These are phyloP conservation scores for Schoenoplectus triqueter DNA, from an alignment of 202 grass and related monocot species.

Conservation along the genomic window DNA sequence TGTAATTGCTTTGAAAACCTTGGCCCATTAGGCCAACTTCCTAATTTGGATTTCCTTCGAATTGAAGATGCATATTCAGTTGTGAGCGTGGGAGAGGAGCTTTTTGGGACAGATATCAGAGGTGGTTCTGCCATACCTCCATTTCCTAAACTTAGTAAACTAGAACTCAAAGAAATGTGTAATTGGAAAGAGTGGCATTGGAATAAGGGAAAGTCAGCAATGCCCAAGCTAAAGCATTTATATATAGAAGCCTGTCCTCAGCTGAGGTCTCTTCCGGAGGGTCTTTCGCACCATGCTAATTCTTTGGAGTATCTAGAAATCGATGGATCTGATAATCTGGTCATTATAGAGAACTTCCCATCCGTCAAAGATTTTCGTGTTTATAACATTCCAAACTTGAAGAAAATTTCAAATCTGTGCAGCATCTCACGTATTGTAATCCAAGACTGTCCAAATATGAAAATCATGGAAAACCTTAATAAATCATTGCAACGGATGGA, in stretches of 20 bases:
- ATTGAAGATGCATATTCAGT: too few relatives aligned
- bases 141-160: conserved; percentile 36
- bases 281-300: conserved; percentile 38
- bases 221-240: conserved; percentile 34
- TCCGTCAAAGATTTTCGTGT: background rate
- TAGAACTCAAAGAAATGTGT: conserved; percentile 16
- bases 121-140: background rate
- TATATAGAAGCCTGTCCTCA: conserved; percentile 30
- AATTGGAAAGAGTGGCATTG: conserved; percentile 45
- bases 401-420: conserved; percentile 34
- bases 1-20: conserved; percentile 31
- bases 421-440: conserved; percentile 16
- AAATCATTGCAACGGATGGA: background rate
- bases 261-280: background rate
- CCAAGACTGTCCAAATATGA: conserved; percentile 23
- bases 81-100: background rate
- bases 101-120: background rate
- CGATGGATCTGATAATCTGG: background rate
- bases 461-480: conserved; percentile 4
- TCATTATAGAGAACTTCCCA: too few relatives aligned
- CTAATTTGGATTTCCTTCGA: conserved; percentile 18
- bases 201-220: conserved; percentile 33
- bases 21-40: conserved; percentile 37
- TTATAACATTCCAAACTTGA: conserved; percentile 25
- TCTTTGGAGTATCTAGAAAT: conserved; percentile 27